Evolutionary conservation across 2,329 filamentous ascomycete genomes (phyloP).

Genomic region (Fusarium sororula): DNA sequence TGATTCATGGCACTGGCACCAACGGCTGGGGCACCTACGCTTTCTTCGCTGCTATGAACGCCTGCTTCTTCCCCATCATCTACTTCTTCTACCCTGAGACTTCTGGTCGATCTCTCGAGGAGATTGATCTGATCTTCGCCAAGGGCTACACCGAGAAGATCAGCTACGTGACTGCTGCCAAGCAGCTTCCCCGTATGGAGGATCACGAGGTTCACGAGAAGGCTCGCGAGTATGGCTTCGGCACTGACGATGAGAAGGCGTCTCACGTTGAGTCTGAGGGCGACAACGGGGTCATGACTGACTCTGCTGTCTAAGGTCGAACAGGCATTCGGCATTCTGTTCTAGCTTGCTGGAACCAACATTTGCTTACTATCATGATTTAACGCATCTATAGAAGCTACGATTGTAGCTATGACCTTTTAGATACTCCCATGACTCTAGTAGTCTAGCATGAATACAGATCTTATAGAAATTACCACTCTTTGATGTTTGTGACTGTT

Average conservation of each 20-base stretch:
- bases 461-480: neutral
- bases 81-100: constrained; percentile 60
- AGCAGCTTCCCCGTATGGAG: constrained; percentile 57
- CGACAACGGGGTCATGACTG: constrained; percentile 11
- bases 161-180: constrained; percentile 66
- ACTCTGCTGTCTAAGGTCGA: constrained; percentile 8
- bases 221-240: constrained; percentile 20
- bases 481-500: neutral
- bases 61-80: constrained; percentile 59
- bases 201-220: constrained; percentile 26
- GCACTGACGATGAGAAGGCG: constrained; percentile 13
- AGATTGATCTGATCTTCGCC: constrained; percentile 36
- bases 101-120: constrained; percentile 28
- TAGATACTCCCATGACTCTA: constrained; percentile 10
- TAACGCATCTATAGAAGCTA: constrained; percentile 2
- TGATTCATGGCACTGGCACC: constrained; percentile 62
- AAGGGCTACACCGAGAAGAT: constrained; percentile 68
- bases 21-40: constrained; percentile 62
- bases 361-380: neutral
- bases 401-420: neutral
- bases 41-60: constrained; percentile 63
- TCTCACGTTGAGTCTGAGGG: constrained; percentile 12
- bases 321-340: neutral
- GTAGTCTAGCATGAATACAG: neutral
- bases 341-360: neutral